Evolutionary conservation across 208 protist genomes (phyloP).

Genomic region (Wallacemonas collosoma): DNA sequence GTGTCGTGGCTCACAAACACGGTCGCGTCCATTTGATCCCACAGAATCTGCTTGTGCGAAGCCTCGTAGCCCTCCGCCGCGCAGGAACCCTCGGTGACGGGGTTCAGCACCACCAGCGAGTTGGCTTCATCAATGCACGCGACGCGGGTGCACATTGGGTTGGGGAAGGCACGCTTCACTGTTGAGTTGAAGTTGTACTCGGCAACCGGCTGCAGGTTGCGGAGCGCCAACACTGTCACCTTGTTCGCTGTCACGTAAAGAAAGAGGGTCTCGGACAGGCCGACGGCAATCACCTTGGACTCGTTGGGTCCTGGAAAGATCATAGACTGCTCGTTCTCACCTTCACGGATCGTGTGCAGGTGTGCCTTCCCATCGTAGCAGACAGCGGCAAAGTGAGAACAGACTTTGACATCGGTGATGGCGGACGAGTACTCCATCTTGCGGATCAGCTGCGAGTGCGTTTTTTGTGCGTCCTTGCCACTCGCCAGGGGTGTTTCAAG

Average conservation of each 20-base stretch:
- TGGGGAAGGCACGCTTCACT: slow-evolving; percentile 84
- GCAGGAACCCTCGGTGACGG: slow-evolving; percentile 86
- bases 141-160: slow-evolving; percentile 89
- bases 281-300: slow-evolving; percentile 71
- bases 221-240: slow-evolving; percentile 84
- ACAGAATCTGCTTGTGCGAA: slow-evolving; percentile 77
- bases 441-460: slow-evolving; percentile 47
- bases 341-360: slow-evolving; percentile 80
- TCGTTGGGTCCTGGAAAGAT: slow-evolving; percentile 68
- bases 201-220: slow-evolving; percentile 87
- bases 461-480: slow-evolving; percentile 22
- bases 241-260: slow-evolving; percentile 89
- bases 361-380: slow-evolving; percentile 83
- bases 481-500: slow-evolving; percentile 8
- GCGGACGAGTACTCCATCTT: slow-evolving; percentile 75
- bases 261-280: slow-evolving; percentile 92
- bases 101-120: slow-evolving; percentile 87
- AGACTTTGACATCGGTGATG: slow-evolving; percentile 80
- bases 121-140: slow-evolving; percentile 90
- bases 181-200: slow-evolving; percentile 67
- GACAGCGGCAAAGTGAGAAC: slow-evolving; percentile 81
- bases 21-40: slow-evolving; percentile 92
- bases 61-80: slow-evolving; percentile 73
- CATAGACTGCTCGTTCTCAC: slow-evolving; percentile 23
- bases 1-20: slow-evolving; percentile 84